Evolutionary conservation across 108 stramenopile genomes (phyloP).

Genomic region (Skeletonema potamos): DNA sequence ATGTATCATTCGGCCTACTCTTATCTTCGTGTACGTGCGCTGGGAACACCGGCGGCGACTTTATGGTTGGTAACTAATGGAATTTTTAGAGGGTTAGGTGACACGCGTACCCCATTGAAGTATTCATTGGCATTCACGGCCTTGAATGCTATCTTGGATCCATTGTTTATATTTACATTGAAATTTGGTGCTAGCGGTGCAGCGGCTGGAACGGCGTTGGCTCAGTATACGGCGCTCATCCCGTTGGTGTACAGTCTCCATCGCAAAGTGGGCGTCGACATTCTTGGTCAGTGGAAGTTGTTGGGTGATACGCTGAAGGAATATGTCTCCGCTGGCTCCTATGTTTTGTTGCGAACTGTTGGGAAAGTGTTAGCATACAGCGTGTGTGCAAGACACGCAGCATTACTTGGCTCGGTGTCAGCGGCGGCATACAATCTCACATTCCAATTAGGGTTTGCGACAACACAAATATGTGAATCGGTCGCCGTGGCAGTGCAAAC

Average conservation of each 20-base stretch:
- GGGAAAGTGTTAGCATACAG: conserved; percentile 90
- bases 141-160: conserved; percentile 85
- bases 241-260: conserved; percentile 76
- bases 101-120: conserved; percentile 85
- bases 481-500: conserved; percentile 86
- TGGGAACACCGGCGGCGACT: conserved; percentile 90
- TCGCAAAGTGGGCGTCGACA: conserved; percentile 66
- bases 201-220: conserved; percentile 87
- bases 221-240: conserved; percentile 81
- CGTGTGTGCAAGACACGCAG: conserved; percentile 82
- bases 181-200: conserved; percentile 88
- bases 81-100: conserved; percentile 92
- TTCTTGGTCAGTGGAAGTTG: conserved; percentile 58
- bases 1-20: conserved; percentile 86
- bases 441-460: conserved; percentile 92
- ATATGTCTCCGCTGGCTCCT: conserved; percentile 78
- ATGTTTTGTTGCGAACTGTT: conserved; percentile 78
- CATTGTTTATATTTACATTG: conserved; percentile 87
- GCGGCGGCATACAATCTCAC: conserved; percentile 92
- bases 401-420: conserved; percentile 77
- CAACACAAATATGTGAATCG: conserved; percentile 92
- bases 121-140: conserved; percentile 80
- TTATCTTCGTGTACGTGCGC: conserved; percentile 78
- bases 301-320: conserved; percentile 55
- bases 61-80: conserved; percentile 92